Conservation (phyloP, 768 basidiomycete species). For the Leccinum barrowsii region DNA sequence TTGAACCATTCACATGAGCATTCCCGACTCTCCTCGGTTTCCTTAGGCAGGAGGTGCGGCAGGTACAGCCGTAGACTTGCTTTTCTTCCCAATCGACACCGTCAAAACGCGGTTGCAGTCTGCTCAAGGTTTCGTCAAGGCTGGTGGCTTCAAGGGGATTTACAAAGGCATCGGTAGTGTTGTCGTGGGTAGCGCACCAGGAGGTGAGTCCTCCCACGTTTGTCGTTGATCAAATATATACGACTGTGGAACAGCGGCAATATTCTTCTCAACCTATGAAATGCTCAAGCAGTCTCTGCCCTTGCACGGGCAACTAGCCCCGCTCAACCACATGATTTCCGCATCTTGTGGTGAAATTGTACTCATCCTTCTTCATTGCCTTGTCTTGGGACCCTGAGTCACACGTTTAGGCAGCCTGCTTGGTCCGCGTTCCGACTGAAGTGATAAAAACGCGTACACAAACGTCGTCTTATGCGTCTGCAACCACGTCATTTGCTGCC, state of each 20-base stretch:
- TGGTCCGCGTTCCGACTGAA: constrained; percentile 93
- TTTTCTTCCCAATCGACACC: constrained; percentile 97
- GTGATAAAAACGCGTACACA: constrained; percentile 93
- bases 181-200: constrained; percentile 91
- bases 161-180: constrained; percentile 96
- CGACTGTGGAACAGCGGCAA: constrained; percentile 60
- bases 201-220: constrained; percentile 54
- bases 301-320: constrained; percentile 53
- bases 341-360: constrained; percentile 62
- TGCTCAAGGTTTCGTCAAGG: constrained; percentile 73
- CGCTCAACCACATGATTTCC: constrained; percentile 60
- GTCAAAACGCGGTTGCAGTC: constrained; percentile 95
- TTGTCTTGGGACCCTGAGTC: constrained; percentile 11
- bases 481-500: constrained; percentile 59
- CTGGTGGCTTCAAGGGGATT: constrained; percentile 87
- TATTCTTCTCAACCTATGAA: constrained; percentile 95
- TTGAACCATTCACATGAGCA: constrained; percentile 9
- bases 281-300: constrained; percentile 77
- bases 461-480: constrained; percentile 68
- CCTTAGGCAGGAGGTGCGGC: constrained; percentile 83
- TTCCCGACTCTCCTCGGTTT: constrained; percentile 5
- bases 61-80: constrained; percentile 88
- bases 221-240: not conserved
- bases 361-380: constrained; percentile 10
- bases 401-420: constrained; percentile 67